A percentile compares a stretch with the other conserved stretches of the same genome.
phyloP scores from a whole-genome alignment of 202 grass and related monocot species.

The Digitaria exilis region DNA sequence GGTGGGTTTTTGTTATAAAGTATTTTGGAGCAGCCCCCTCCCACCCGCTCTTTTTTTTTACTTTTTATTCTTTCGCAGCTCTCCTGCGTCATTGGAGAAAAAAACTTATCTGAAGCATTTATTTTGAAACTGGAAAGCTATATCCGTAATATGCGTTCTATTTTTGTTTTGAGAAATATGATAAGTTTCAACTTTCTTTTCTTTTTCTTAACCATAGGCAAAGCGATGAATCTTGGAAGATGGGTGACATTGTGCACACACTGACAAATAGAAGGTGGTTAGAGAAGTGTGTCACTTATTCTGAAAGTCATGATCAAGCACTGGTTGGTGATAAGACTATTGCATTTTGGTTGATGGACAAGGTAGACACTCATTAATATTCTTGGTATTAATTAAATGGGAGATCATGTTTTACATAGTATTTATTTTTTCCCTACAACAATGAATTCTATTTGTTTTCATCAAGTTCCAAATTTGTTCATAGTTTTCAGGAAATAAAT shows the following conservation, averaged over 20 bases:
- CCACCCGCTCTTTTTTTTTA: no score
- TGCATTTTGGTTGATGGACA: slow-evolving; percentile 99
- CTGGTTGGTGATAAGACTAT: slow-evolving; percentile 98
- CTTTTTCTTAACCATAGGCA: slow-evolving; percentile 46
- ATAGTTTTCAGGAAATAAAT: background rate
- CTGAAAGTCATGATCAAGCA: slow-evolving; percentile 99
- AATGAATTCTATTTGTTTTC: slow-evolving; percentile 26
- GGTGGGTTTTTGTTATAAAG: no score
- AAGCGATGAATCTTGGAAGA: slow-evolving; percentile 81
- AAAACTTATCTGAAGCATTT: background rate
- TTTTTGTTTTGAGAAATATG: background rate
- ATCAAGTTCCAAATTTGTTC: background rate
- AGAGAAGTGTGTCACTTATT: slow-evolving; percentile 96
- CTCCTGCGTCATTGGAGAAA: no score
- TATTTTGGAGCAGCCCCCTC: no score
- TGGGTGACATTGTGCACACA: slow-evolving; percentile 87
- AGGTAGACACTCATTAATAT: slow-evolving; percentile 55
- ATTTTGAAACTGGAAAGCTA: slow-evolving; percentile 17
- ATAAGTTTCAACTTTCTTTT: slow-evolving; percentile 4
- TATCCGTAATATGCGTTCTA: background rate
- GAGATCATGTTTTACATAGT: background rate
- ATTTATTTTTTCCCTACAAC: slow-evolving; percentile 13
- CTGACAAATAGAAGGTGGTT: slow-evolving; percentile 91
- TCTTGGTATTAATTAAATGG: slow-evolving; percentile 21
- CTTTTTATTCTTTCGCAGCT: no score